Percentiles rank a stretch among this genome's conserved stretches.
Conservation (phyloP, 768 basidiomycete species). For the Auriscalpium vulgare region DNA sequence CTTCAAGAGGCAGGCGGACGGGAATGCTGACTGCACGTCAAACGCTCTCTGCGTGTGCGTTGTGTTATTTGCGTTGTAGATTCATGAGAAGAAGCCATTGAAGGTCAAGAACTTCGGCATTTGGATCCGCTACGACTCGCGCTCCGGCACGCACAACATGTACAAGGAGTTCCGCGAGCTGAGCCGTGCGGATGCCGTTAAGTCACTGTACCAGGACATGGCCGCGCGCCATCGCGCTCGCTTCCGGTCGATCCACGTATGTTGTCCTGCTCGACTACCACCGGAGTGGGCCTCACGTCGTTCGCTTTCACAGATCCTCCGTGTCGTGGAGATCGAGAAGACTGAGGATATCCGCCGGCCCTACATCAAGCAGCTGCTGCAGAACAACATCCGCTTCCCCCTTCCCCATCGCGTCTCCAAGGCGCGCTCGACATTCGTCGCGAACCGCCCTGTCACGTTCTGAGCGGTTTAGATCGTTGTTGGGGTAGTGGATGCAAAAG, state of each 20-base stretch:
- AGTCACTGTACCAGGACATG: conserved; percentile 98
- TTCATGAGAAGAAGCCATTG: conserved; percentile 94
- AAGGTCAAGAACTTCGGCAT: conserved; percentile 99
- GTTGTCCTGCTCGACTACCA: conserved; percentile 19
- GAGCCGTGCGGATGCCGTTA: conserved; percentile 89
- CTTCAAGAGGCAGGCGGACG: conserved; percentile 84
- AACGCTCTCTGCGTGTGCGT: conserved; percentile 24
- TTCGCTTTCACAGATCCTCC: conserved; percentile 70
- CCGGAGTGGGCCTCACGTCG: not conserved
- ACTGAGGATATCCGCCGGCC: conserved; percentile 86
- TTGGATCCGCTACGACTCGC: conserved; percentile 99
- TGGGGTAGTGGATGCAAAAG: not conserved
- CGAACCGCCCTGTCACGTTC: conserved; percentile 71
- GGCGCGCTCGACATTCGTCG: conserved; percentile 72
- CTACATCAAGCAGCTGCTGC: conserved; percentile 95
- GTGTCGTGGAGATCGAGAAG: conserved; percentile 94
- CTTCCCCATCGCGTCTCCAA: conserved; percentile 85
- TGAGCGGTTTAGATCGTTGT: conserved; percentile 17
- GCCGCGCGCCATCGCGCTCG: conserved; percentile 98
- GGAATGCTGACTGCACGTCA: conserved; percentile 43
- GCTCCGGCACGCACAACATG: conserved; percentile 99
- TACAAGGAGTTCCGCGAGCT: conserved; percentile 99
- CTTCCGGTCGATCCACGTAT: conserved; percentile 95
- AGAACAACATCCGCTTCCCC: conserved; percentile 92
- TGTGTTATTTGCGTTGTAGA: conserved; percentile 44